Conservation (phyloP, 2,329 filamentous ascomycete genomes). For the Xylariales sp. region DNA sequence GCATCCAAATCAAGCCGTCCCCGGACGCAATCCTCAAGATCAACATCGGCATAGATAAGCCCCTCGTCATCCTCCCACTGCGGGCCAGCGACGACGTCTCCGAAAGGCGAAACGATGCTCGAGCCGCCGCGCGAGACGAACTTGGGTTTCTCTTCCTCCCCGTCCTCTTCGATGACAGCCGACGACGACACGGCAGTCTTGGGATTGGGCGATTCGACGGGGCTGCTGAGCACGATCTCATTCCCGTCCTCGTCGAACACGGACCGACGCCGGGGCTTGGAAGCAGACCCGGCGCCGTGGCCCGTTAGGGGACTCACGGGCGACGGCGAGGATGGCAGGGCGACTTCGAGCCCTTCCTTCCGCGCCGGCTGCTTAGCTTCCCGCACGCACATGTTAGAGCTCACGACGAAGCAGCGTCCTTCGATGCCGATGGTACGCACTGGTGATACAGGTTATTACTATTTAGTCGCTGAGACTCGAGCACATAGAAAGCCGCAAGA, state of each 20-base stretch:
- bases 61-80: slow-evolving; percentile 83
- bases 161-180: slow-evolving; percentile 42
- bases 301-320: neutral
- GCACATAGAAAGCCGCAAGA: neutral
- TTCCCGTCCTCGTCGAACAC: slow-evolving; percentile 66
- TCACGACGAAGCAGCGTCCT: slow-evolving; percentile 86
- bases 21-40: slow-evolving; percentile 87
- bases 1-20: slow-evolving; percentile 86
- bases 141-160: slow-evolving; percentile 38
- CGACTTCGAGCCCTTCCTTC: slow-evolving; percentile 62
- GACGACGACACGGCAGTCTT: slow-evolving; percentile 28
- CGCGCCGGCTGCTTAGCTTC: slow-evolving; percentile 46
- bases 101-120: slow-evolving; percentile 81
- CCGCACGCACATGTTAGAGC: slow-evolving; percentile 83
- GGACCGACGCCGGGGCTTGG: slow-evolving; percentile 44
- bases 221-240: slow-evolving; percentile 60
- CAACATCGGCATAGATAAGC: slow-evolving; percentile 77
- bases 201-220: slow-evolving; percentile 3
- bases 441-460: neutral
- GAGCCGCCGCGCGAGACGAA: slow-evolving; percentile 82
- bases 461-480: too few relatives aligned
- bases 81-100: slow-evolving; percentile 82
- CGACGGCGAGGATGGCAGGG: slow-evolving; percentile 49
- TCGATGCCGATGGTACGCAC: slow-evolving; percentile 84
- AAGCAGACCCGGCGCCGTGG: slow-evolving; percentile 12